Evolutionary conservation across 495 filamentous ascomycete species (phyloP).

Genomic region (Daldinia loculata): DNA sequence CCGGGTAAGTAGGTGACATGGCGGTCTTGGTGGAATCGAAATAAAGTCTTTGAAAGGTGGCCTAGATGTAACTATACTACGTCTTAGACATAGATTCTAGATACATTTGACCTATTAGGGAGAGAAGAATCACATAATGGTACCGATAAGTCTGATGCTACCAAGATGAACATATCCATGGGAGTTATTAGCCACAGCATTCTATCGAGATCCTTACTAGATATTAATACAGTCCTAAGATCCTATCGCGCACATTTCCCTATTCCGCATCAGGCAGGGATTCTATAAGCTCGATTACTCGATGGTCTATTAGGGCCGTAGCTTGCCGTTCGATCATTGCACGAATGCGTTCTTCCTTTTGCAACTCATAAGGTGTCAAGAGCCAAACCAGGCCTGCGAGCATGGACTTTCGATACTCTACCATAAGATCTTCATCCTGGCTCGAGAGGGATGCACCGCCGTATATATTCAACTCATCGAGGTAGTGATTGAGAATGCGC

Average conservation of each 20-base stretch:
- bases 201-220: background rate
- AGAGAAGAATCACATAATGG: no score
- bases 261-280: conserved; percentile 5
- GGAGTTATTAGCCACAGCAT: background rate
- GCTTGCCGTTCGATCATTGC: conserved; percentile 3
- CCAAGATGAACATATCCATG: no score
- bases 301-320: conserved; percentile 9
- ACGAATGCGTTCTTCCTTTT: conserved; percentile 1
- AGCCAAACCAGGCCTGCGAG: conserved; percentile 12
- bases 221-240: no score
- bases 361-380: conserved; percentile 8
- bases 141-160: no score
- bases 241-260: background rate
- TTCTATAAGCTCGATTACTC: conserved; percentile 10
- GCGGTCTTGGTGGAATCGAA: background rate
- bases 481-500: conserved; percentile 69
- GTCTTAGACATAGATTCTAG: no score
- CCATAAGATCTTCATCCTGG: conserved; percentile 39
- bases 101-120: no score
- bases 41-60: background rate
- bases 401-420: conserved; percentile 35
- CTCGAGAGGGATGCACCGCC: conserved; percentile 41
- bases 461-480: conserved; percentile 49
- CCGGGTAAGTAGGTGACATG: background rate
- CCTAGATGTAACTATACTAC: no score